phyloP scores from a whole-genome alignment of 768 basidiomycete species.

The Suillus decipiens region DNA sequence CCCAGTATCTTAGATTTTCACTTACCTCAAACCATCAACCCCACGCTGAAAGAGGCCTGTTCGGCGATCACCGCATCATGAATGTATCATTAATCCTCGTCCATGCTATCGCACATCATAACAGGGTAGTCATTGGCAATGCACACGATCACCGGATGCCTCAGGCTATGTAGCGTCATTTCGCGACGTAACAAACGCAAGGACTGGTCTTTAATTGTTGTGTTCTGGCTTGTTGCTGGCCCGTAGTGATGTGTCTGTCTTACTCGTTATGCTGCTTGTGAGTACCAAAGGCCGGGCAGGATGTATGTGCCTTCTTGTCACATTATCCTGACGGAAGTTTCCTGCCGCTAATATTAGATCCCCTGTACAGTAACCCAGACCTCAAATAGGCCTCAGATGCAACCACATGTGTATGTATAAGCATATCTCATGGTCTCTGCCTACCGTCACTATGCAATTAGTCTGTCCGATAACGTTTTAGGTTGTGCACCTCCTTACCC shows the following conservation, averaged over 20 bases:
- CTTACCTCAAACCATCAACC: background rate
- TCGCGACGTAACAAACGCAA: background rate
- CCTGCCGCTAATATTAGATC: background rate
- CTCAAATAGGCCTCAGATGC: background rate
- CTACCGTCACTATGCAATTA: background rate
- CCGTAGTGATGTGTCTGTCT: background rate
- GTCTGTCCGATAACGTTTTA: constrained; percentile 7
- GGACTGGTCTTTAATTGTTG: background rate
- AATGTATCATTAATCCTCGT: background rate
- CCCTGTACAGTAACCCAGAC: background rate
- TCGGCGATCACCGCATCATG: constrained; percentile 7
- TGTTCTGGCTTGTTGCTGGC: background rate
- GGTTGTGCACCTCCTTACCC: background rate
- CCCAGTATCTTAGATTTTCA: background rate
- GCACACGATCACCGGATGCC: too few relatives aligned
- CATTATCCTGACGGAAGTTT: background rate
- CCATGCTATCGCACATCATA: background rate
- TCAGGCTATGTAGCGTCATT: background rate
- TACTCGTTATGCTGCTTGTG: background rate
- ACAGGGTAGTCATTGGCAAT: background rate
- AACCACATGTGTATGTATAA: background rate
- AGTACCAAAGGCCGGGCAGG: background rate
- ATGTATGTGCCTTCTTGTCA: background rate
- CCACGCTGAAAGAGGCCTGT: background rate
- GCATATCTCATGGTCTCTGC: background rate